Evolutionary conservation across 768 basidiomycete species (phyloP).

Genomic region (Lactarius psammicola): DNA sequence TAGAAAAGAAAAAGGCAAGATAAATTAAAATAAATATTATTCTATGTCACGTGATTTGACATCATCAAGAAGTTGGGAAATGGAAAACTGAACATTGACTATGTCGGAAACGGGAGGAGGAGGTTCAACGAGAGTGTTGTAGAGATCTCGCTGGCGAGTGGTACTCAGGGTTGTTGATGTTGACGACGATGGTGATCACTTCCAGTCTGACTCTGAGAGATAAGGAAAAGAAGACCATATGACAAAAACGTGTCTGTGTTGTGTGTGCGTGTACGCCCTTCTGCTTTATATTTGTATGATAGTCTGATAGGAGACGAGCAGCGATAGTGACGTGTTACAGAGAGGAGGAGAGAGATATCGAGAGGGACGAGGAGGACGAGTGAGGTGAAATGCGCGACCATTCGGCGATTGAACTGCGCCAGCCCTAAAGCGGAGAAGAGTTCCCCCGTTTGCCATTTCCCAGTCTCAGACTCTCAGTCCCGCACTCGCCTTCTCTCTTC

Average conservation of each 20-base stretch:
- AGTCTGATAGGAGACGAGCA: not conserved
- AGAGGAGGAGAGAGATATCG: not conserved
- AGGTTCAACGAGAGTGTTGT: not conserved
- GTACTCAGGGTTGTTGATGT: too few relatives aligned
- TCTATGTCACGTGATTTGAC: slow-evolving; percentile 18
- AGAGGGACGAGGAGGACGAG: not conserved
- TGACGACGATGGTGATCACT: not conserved
- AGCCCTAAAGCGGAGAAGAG: slow-evolving; percentile 28
- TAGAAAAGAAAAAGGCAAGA: too few relatives aligned
- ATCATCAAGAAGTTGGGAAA: slow-evolving; percentile 6
- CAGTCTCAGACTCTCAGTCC: not conserved
- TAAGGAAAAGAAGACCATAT: not conserved
- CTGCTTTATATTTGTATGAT: not conserved
- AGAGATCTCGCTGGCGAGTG: too few relatives aligned
- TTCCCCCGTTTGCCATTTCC: slow-evolving; percentile 22
- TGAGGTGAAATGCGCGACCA: slow-evolving; percentile 1
- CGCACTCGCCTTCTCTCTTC: slow-evolving; percentile 18
- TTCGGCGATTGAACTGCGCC: slow-evolving; percentile 26
- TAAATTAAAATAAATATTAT: not conserved
- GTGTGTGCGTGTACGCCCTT: not conserved
- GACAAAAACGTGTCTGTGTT: slow-evolving; percentile 5
- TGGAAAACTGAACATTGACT: not conserved
- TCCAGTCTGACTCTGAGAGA: not conserved
- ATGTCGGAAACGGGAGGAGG: not conserved
- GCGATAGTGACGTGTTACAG: not conserved